Evolutionary conservation across 1,139 yeast genomes (phyloP), one percentile per base, ranked within the genome.

Genomic region (Debaryomycetaceae sp.): DNA sequence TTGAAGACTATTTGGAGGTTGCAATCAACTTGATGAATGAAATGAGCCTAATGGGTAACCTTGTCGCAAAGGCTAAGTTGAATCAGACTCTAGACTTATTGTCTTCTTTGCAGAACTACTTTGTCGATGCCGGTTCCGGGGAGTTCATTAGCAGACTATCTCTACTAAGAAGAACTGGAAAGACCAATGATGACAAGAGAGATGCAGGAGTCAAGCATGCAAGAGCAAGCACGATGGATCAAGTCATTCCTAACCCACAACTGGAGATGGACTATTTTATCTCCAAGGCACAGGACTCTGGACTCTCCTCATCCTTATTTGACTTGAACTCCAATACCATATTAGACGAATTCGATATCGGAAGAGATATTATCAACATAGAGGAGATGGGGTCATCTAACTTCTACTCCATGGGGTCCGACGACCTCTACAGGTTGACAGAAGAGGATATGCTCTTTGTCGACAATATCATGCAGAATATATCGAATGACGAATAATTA

Each of bases 31-130:
- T 63, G 8, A 52, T 64, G 46, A 48, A 54, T 24, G 58, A 57
- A 33, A 63, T 64, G 68, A 43, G 49, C 30, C 37, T 46, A 6
- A 49, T 51, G 45, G 68, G 68, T 6, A 64, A 64, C 44, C 34
- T 50, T 22, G 52, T 64, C 31, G 68, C 68, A 1, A 54, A 46
- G 24, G 60, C 63, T 3, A 64, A 63, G 42, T 43, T 62, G 11
- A 45, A 46, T 14, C 66, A 62, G 43, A 44, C 63, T 2, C 35
- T 54, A 8, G 53, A 52, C 9, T 46, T 60, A 24, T 40, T 63
- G 14, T 36, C 27, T 5, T 50, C 45, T 36, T 53, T 52, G 34
- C 45, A 42, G n/a, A 44, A 41, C 5, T 31, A 46, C 11, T 45
- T 51, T 30, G 20, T n/a, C 9, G 8, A 17, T 14, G 13, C 20